Evolutionary conservation across 169 alveolate species (phyloP).

Genomic region (Plasmodium relictum): DNA sequence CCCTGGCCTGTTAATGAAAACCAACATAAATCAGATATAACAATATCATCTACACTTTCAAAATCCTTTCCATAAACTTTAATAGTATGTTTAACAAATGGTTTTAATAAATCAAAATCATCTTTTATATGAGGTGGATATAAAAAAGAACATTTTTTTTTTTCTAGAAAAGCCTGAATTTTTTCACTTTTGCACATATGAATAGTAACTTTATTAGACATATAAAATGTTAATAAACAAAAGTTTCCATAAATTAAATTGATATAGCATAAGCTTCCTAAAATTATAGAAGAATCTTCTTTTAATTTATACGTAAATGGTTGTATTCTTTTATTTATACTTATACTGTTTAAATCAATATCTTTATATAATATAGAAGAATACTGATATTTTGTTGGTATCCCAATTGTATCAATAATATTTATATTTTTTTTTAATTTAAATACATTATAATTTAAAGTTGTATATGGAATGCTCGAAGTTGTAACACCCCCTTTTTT

Average conservation of each 20-base stretch:
- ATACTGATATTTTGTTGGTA: conserved; percentile 86
- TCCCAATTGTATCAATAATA: conserved; percentile 90
- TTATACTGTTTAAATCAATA: conserved; percentile 80
- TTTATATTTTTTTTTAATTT: conserved; percentile 88
- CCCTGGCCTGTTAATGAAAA: conserved; percentile 86
- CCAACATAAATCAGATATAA: conserved; percentile 90
- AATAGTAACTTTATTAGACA: conserved; percentile 81
- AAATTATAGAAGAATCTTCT: conserved; percentile 81
- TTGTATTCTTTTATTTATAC: conserved; percentile 79
- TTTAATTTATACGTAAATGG: conserved; percentile 83
- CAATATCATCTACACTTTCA: conserved; percentile 85
- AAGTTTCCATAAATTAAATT: conserved; percentile 78
- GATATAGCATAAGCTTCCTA: conserved; percentile 85
- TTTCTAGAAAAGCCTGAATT: conserved; percentile 72
- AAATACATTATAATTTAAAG: conserved; percentile 87
- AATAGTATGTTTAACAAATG: conserved; percentile 79
- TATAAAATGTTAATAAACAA: conserved; percentile 77
- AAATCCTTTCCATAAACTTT: conserved; percentile 20
- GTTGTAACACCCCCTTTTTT: conserved; percentile 91
- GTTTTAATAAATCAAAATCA: conserved; percentile 68
- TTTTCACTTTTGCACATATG: conserved; percentile 81
- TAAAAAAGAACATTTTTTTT: conserved; percentile 82
- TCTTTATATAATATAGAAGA: conserved; percentile 78
- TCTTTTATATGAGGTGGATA: conserved; percentile 78
- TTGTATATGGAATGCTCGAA: conserved; percentile 91